These are phyloP conservation scores for Syzygium syzygioides DNA, from an alignment of 441 rosid species.

Conservation along the genomic window DNA sequence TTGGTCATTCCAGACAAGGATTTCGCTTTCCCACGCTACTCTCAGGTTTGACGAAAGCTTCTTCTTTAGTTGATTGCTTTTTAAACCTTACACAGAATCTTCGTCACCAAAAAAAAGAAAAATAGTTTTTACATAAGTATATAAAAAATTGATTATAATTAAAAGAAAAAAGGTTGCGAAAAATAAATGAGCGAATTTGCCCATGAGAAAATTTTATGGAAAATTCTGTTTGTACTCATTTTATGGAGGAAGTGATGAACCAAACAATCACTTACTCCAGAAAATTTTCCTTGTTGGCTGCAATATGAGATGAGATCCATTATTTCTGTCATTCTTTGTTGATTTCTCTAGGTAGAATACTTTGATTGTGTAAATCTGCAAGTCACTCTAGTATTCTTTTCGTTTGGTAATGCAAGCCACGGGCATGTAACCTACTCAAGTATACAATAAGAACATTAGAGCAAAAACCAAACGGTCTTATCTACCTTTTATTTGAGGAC, in stretches of 20 bases:
- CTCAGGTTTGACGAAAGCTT: constrained; percentile 8
- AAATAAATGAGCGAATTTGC: neutral
- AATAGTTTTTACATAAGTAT: neutral
- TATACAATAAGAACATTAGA: neutral
- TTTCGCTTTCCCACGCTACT: constrained; percentile 7
- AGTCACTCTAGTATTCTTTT: neutral
- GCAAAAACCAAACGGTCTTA: neutral
- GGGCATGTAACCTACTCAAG: neutral
- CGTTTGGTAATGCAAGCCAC: neutral
- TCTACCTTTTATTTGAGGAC: neutral
- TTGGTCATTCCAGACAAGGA: constrained; percentile 22
- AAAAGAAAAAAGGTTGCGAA: neutral
- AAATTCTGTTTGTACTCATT: neutral
- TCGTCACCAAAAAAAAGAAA: neutral
- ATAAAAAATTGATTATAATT: neutral
- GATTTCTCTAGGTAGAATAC: neutral
- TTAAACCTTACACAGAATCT: neutral
- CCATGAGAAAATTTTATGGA: neutral
- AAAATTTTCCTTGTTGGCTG: neutral
- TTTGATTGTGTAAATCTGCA: neutral
- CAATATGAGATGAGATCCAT: neutral
- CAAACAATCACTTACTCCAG: neutral
- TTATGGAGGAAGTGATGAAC: neutral
- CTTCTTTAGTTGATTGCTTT: neutral
- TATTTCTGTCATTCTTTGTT: neutral